Percentiles rank a stretch among this genome's conserved stretches.
Conservation (phyloP, 1,284 basidiomycete genomes). For the Leccinum fallax region DNA sequence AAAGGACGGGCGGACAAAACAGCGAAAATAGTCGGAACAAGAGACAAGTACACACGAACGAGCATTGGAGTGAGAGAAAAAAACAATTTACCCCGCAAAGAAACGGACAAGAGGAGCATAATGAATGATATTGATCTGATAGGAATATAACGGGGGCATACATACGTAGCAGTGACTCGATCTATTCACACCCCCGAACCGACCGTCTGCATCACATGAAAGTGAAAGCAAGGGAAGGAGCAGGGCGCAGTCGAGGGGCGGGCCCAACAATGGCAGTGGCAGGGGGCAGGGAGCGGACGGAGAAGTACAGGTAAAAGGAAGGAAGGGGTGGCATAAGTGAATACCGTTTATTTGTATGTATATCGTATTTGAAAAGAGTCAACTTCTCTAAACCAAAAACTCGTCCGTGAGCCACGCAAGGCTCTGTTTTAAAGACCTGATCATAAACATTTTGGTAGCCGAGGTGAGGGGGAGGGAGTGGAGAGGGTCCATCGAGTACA, state of each 20-base stretch:
- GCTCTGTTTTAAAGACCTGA: background rate
- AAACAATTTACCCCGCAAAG: background rate
- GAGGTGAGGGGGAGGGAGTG: background rate
- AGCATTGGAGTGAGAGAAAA: background rate
- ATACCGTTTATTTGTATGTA: background rate
- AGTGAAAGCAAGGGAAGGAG: background rate
- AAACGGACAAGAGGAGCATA: background rate
- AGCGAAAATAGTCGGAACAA: background rate
- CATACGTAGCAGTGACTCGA: background rate
- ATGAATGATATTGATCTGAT: background rate
- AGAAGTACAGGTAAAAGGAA: background rate
- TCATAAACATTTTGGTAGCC: slow-evolving; percentile 8
- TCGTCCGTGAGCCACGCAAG: slow-evolving; percentile 6
- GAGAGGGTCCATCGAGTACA: background rate
- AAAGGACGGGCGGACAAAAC: background rate
- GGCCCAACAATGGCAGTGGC: background rate
- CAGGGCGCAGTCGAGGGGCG: background rate
- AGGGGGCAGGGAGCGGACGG: background rate
- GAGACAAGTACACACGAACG: background rate
- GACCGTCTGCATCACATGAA: background rate
- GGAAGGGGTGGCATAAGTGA: background rate
- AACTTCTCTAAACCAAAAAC: slow-evolving; percentile 7
- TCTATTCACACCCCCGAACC: background rate
- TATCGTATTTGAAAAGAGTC: slow-evolving; percentile 8
- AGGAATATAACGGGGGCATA: background rate